phyloP scores from a whole-genome alignment of 306 rosid species.

The Carpinus viminea region DNA sequence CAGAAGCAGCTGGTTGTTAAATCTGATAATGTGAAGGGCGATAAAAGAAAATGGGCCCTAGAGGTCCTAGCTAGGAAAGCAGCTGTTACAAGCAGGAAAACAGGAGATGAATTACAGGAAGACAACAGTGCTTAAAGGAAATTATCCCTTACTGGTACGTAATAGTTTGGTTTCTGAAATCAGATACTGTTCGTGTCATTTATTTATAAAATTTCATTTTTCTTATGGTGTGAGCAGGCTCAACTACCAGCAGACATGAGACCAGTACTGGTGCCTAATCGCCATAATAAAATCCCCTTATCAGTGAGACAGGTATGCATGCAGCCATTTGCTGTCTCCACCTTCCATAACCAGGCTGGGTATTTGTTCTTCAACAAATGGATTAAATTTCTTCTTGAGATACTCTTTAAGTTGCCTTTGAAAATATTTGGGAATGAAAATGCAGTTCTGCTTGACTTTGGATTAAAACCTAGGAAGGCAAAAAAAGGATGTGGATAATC shows the following conservation, averaged over 20 bases:
- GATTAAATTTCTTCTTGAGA: background rate
- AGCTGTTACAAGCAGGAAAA: constrained; percentile 48
- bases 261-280: constrained; percentile 69
- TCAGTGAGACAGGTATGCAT: constrained; percentile 92
- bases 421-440: constrained; percentile 3
- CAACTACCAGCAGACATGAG: constrained; percentile 88
- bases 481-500: background rate
- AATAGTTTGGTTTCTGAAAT: constrained; percentile 25
- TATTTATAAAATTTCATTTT: constrained; percentile 24
- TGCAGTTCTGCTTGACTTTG: constrained; percentile 7
- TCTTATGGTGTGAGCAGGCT: constrained; percentile 66
- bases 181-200: constrained; percentile 23
- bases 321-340: constrained; percentile 24
- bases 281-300: constrained; percentile 74
- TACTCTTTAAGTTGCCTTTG: background rate
- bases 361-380: background rate
- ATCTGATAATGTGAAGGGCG: constrained; percentile 53
- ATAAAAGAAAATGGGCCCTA: constrained; percentile 94
- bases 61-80: constrained; percentile 88
- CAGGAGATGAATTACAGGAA: constrained; percentile 54
- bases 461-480: constrained; percentile 1
- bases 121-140: constrained; percentile 61
- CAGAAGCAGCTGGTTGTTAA: constrained; percentile 43
- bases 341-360: background rate
- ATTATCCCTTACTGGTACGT: constrained; percentile 88